Percentiles rank a stretch among this genome's conserved stretches.
Evolutionary conservation across 1,284 basidiomycete species (phyloP).

Genomic region (Rhizopogon parksii): DNA sequence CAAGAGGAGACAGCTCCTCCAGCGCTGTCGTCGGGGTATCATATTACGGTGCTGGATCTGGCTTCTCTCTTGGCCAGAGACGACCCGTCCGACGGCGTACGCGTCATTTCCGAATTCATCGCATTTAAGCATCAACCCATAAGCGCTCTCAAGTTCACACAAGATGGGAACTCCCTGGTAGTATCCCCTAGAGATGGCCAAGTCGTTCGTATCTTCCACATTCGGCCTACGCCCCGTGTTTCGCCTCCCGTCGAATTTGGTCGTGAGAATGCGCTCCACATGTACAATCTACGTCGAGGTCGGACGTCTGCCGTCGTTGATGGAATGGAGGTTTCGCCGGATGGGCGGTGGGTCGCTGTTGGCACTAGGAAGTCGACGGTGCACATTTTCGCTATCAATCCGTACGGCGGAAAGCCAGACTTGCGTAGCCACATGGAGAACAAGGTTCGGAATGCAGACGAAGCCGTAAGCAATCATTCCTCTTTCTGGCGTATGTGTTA

Average conservation of each 20-base stretch:
- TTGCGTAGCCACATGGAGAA: constrained; percentile 56
- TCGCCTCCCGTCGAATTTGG: constrained; percentile 9
- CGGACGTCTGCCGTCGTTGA: constrained; percentile 63
- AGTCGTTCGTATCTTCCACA: constrained; percentile 47
- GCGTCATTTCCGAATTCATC: constrained; percentile 41
- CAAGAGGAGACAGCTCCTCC: constrained; percentile 11
- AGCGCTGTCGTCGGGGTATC: constrained; percentile 25
- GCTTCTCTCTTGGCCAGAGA: constrained; percentile 28
- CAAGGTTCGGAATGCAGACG: constrained; percentile 47
- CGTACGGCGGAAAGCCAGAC: constrained; percentile 66
- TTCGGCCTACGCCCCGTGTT: constrained; percentile 36
- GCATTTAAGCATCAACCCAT: constrained; percentile 44
- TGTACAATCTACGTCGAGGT: constrained; percentile 68
- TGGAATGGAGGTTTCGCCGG: constrained; percentile 48
- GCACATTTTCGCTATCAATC: constrained; percentile 74
- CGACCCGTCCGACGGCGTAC: constrained; percentile 19
- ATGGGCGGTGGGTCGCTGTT: constrained; percentile 68
- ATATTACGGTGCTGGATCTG: constrained; percentile 53
- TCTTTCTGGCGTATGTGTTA: not conserved
- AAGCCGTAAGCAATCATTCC: constrained; percentile 35
- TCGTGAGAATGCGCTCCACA: constrained; percentile 29
- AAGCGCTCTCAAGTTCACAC: constrained; percentile 49
- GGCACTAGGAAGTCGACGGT: constrained; percentile 57
- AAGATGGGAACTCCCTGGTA: constrained; percentile 52
- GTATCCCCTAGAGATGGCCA: constrained; percentile 58